Conservation (phyloP, 257 asterid genomes). For the Jasminum sambac region DNA sequence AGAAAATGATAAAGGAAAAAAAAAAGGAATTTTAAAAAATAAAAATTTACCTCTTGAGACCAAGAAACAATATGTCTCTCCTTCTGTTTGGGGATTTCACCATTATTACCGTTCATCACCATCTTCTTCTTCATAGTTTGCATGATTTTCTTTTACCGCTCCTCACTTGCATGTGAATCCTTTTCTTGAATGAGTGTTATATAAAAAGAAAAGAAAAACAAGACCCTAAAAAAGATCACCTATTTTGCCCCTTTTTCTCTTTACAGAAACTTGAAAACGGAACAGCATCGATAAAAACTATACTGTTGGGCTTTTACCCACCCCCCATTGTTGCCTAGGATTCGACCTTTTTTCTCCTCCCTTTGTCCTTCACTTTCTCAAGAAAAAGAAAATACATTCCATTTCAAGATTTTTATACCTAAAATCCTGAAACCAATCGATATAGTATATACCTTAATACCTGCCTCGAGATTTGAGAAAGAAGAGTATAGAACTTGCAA, state of each 20-base stretch:
- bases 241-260: constrained; percentile 49
- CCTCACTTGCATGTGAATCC: constrained; percentile 64
- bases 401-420: constrained; percentile 26
- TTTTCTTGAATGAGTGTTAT: constrained; percentile 43
- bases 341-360: constrained; percentile 41
- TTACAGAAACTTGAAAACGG: constrained; percentile 50
- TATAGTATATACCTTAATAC: constrained; percentile 24
- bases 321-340: constrained; percentile 61
- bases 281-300: constrained; percentile 38
- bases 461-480: constrained; percentile 73
- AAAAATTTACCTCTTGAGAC: constrained; percentile 85
- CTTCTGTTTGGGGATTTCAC: constrained; percentile 64
- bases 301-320: constrained; percentile 36
- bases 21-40: background rate
- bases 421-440: constrained; percentile 5
- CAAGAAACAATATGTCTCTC: constrained; percentile 97
- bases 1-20: background rate
- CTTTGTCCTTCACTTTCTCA: constrained; percentile 30
- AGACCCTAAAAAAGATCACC: constrained; percentile 38
- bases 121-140: constrained; percentile 66
- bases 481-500: constrained; percentile 31
- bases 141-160: constrained; percentile 43
- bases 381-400: constrained; percentile 30
- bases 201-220: constrained; percentile 37
- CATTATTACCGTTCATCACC: constrained; percentile 19